Percentiles rank a stretch among this genome's conserved stretches.
These are phyloP conservation scores for Fusarium sp. DNA, from an alignment of 2,329 filamentous ascomycete species.

Conservation along the genomic window DNA sequence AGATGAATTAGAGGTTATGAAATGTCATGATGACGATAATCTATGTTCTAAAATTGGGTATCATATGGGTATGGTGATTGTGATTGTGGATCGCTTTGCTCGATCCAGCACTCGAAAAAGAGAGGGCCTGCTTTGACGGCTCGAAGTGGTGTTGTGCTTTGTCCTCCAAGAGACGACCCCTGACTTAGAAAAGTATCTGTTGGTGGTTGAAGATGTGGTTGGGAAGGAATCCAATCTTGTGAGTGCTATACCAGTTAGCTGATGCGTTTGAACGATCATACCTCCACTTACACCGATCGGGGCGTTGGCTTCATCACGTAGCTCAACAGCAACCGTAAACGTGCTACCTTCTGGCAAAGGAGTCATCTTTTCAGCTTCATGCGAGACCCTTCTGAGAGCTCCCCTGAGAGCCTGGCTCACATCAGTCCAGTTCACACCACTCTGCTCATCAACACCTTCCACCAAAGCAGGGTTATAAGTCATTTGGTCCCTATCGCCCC, in stretches of 20 bases:
- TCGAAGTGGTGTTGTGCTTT: conserved; percentile 61
- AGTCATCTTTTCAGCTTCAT: conserved; percentile 66
- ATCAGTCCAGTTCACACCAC: conserved; percentile 64
- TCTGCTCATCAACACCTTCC: conserved; percentile 36
- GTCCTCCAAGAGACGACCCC: conserved; percentile 50
- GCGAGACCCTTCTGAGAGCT: conserved; percentile 70
- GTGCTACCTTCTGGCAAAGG: conserved; percentile 73
- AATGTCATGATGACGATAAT: conserved; percentile 41
- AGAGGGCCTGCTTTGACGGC: conserved; percentile 68
- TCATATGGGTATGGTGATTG: conserved; percentile 9
- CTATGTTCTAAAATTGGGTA: conserved; percentile 25
- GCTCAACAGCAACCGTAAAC: conserved; percentile 80
- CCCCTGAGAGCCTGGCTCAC: conserved; percentile 79
- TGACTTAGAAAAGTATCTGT: conserved; percentile 46
- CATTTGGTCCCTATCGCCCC: conserved; percentile 41
- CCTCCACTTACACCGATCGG: conserved; percentile 65
- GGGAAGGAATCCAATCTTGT: conserved; percentile 69
- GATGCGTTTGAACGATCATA: conserved; percentile 6
- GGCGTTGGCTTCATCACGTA: conserved; percentile 68
- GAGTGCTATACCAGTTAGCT: conserved; percentile 58
- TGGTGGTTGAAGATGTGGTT: conserved; percentile 58
- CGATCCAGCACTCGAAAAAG: conserved; percentile 74
- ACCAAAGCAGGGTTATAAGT: conserved; percentile 42
- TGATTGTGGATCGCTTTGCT: conserved; percentile 50
- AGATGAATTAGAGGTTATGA: conserved; percentile 40